Base-by-base conservation (phyloP, 2,329 filamentous ascomycete species). In the Chaetomiaceae sp. region DNA sequence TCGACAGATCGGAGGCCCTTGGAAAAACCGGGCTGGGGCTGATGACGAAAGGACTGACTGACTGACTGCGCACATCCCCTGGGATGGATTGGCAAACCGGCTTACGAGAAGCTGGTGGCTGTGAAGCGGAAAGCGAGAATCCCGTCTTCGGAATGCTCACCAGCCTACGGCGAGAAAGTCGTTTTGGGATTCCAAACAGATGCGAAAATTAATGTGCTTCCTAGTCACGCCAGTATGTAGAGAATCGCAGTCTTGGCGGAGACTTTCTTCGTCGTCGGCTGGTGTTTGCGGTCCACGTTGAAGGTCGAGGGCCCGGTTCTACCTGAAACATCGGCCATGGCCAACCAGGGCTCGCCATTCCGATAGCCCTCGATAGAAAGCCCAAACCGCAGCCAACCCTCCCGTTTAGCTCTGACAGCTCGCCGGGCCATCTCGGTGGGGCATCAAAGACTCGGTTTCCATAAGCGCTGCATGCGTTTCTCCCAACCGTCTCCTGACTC, bases 311-410 rank as follows among this genome's bases (percentile, higher is more conserved):
- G 32, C 34, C 48, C 46, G 46, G 49, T 58, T 61, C 48, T 53
- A 59, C 54, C 48, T 63, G 61, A 63, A 63, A 63, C 61, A 55
- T 34, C 14, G 34, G 14, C 38, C 40, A 40, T 11, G 53, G 58
- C 59, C 61, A 61, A 58, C 60, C 60, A 61, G 55, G 40, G 27
- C 51, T 48, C 36, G 44, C 43, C 48, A 21, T 50, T 55, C 29
- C 25, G 3, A 25, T 48, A 51, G 38, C 55, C 48, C 33, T 54
- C 32, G 33, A 38, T 18, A 30, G 50, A n/a, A 30, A 53, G 33
- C 34, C 58, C 51, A 57, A 27, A 45, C 30, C 27, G 44, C 14
- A 50, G 49, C 46, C 38, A 38, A 23, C 20, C n/a, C 44, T 42
- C n/a, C 29, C 9, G 10, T 38, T 20, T 29, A 27, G 21, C 30